Conservation (phyloP, 768 basidiomycete species). For the Epithele typhae region DNA sequence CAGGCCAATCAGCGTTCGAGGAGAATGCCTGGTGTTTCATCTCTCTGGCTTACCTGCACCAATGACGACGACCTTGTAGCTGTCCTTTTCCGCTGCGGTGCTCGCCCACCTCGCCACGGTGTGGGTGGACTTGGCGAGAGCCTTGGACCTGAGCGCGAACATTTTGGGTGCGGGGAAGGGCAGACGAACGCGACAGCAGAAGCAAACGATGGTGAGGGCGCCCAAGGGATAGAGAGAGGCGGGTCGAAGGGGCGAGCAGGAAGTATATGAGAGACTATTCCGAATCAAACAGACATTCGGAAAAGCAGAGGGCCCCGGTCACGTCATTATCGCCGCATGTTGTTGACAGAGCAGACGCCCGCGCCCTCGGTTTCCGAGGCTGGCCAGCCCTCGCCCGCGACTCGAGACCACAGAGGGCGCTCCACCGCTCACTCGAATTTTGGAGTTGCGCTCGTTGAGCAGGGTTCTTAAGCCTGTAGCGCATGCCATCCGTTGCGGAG, state of each 20-base stretch:
- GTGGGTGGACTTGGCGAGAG: constrained; percentile 11
- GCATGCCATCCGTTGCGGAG: no score
- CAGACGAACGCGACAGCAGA: background rate
- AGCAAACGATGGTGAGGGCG: background rate
- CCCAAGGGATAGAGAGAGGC: background rate
- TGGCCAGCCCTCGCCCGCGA: no score
- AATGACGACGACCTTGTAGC: constrained; percentile 80
- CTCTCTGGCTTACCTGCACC: constrained; percentile 78
- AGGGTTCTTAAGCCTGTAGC: no score
- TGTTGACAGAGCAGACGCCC: no score
- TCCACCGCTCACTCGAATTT: no score
- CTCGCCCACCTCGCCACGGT: constrained; percentile 27
- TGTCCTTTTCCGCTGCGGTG: constrained; percentile 39
- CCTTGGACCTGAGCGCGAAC: constrained; percentile 17
- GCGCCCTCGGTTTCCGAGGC: no score
- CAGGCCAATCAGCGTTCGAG: constrained; percentile 2
- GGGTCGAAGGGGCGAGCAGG: no score
- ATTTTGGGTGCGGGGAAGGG: constrained; percentile 1
- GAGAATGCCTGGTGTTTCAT: no score
- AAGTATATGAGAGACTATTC: constrained; percentile 12
- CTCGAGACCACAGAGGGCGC: no score
- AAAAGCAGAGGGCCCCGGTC: background rate
- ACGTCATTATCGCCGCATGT: no score
- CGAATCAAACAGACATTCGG: constrained; percentile 8
- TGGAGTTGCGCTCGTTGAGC: no score